Evolutionary conservation across 2,329 filamentous ascomycete genomes (phyloP), one percentile per base, ranked within the genome.

Genomic region (Neofusicoccum parvum): DNA sequence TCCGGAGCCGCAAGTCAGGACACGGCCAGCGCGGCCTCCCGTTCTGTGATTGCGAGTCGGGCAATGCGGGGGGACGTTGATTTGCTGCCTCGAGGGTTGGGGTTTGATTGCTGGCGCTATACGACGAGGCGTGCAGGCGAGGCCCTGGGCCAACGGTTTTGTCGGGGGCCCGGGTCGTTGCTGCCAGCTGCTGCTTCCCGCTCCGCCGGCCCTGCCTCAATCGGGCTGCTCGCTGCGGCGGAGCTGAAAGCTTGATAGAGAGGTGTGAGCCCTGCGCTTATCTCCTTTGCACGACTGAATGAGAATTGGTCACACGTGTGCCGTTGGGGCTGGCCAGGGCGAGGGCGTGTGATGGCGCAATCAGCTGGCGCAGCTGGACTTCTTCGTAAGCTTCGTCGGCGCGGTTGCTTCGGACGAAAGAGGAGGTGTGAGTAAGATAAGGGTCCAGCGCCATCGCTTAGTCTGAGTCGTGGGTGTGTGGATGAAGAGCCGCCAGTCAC

Each of bases 51-150:
- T 23, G 45, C 41, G 56, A n/a, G 14, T 36, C 27, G 43, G 54
- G 32, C 34, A 36, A 14, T 15, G 56, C 14, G 56, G 20, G 23
- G 37, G 11, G 36, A 9, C 12, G 41, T 23, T 60, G 56, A 60
- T 60, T 60, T 60, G 56, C 56, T 48, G 56, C 56, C 56, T 60
- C 39, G 43, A 60, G 56, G 54, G 56, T 60, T 48, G 56, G 56
- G 56, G 56, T 48, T 60, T 23, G 9, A 48, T 48, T 60, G 43
- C 54, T 36, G 39, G 48, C 5, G 5, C 27, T 17, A 27, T 27
- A 7, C 46, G 27, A 23, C 10, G 17, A 27, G 46, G 46, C 17
- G 46, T 32, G 27, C 27, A 32, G 27, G 27, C 27, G 27, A 32
- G 27, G 27, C 27, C 27, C 27, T 32, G 27, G 27, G 6, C 27